Conservation (phyloP, 148 eudicot genomes). For the Polygonum aviculare region DNA sequence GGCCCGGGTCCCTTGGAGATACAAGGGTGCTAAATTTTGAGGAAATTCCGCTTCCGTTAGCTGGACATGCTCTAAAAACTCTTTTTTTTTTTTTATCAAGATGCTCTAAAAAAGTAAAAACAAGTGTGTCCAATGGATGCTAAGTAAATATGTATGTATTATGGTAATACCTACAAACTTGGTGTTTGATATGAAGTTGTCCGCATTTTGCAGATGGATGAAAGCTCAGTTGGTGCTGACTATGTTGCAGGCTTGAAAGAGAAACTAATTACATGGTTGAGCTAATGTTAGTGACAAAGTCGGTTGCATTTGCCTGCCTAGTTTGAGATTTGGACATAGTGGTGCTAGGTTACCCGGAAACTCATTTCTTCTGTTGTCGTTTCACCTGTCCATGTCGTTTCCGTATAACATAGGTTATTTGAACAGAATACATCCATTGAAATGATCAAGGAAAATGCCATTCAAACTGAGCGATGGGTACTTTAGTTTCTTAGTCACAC, state of each 20-base stretch:
- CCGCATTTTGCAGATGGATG: conserved; percentile 1
- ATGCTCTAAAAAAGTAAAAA: too few relatives aligned
- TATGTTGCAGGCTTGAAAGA: conserved; percentile 4
- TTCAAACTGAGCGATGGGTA: not conserved
- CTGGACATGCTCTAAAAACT: too few relatives aligned
- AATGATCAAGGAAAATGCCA: not conserved
- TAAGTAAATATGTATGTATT: not conserved
- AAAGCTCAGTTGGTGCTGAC: conserved; percentile 3
- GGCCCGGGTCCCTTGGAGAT: too few relatives aligned
- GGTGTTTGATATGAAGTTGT: not conserved
- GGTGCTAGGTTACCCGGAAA: too few relatives aligned
- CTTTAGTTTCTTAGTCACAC: not conserved
- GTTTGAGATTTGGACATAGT: not conserved
- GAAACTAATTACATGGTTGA: not conserved
- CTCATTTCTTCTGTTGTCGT: too few relatives aligned
- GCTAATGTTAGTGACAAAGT: not conserved
- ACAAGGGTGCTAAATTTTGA: too few relatives aligned
- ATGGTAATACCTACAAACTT: not conserved
- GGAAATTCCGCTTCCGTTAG: too few relatives aligned
- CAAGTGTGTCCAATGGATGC: too few relatives aligned
- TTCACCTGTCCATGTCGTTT: too few relatives aligned
- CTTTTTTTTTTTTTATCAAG: too few relatives aligned
- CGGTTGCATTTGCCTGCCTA: not conserved
- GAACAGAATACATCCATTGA: not conserved
- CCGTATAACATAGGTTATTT: not conserved